phyloP scores from a whole-genome alignment of 1,284 basidiomycete genomes.

The Psilocybe mexicana region DNA sequence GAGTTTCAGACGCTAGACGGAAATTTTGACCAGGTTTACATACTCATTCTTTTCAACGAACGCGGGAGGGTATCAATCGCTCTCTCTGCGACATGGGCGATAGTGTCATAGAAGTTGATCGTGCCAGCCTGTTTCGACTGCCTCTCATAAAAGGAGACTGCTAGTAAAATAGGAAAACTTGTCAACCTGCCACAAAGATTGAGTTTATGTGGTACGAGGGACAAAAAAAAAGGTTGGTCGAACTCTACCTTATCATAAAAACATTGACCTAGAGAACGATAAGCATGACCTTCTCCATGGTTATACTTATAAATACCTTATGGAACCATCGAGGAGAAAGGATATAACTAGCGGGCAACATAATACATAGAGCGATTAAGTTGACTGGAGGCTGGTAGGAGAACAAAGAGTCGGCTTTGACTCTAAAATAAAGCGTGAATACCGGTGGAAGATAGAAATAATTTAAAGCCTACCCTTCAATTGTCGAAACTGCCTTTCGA shows the following conservation, averaged over 20 bases:
- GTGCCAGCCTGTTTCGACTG: conserved; percentile 68
- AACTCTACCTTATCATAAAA: conserved; percentile 68
- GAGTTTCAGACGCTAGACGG: conserved; percentile 5
- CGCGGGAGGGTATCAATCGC: conserved; percentile 74
- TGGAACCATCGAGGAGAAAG: conserved; percentile 82
- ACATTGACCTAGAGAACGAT: conserved; percentile 68
- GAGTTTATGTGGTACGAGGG: background rate
- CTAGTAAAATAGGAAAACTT: conserved; percentile 82
- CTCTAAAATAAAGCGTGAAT: conserved; percentile 41
- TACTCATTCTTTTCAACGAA: conserved; percentile 70
- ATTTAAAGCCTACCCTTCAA: conserved; percentile 67
- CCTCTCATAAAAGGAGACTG: conserved; percentile 83
- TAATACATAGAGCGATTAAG: conserved; percentile 76
- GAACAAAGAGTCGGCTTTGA: conserved; percentile 88
- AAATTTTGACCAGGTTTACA: conserved; percentile 27
- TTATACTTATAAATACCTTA: conserved; percentile 50
- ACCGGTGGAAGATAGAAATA: background rate
- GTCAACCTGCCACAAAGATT: conserved; percentile 54
- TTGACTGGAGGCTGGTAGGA: conserved; percentile 93
- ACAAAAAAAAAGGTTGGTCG: conserved; percentile 9
- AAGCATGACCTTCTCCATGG: background rate
- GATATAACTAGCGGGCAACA: conserved; percentile 82
- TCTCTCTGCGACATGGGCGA: conserved; percentile 65
- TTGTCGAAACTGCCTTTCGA: conserved; percentile 84
- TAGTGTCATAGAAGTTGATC: conserved; percentile 69